phyloP scores from a whole-genome alignment of 345 rosid species.

The Mangifera indica region DNA sequence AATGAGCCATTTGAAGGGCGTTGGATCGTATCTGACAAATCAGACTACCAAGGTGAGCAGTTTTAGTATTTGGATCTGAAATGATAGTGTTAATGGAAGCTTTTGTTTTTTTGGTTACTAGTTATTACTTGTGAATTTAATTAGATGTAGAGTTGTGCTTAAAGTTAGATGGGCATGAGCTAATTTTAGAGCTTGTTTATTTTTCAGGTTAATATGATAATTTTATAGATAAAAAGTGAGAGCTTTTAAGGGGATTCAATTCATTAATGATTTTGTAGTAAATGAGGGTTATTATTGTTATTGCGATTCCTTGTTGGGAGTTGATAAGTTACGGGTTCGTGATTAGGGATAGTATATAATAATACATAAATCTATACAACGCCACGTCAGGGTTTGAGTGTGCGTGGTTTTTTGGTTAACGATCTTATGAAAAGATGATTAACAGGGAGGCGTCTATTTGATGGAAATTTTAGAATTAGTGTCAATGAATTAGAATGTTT shows the following conservation, averaged over 20 bases:
- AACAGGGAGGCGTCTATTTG: not conserved
- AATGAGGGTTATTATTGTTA: too few species aligned
- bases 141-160: not conserved
- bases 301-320: too few species aligned
- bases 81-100: not conserved
- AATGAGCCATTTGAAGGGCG: constrained; percentile 72
- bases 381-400: not conserved
- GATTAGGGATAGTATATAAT: too few species aligned
- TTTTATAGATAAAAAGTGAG: not conserved
- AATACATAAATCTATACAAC: too few species aligned
- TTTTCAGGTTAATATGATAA: not conserved
- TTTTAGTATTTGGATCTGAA: not conserved
- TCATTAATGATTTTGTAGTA: not conserved
- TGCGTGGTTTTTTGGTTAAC: not conserved
- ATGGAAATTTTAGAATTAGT: not conserved
- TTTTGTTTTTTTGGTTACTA: too few species aligned
- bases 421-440: not conserved
- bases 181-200: not conserved
- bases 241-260: not conserved
- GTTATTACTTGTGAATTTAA: not conserved
- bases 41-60: constrained; percentile 55
- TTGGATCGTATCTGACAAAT: constrained; percentile 71
- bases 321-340: too few species aligned
- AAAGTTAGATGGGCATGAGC: not conserved
- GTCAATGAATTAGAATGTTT: not conserved